Percentiles rank a stretch among this genome's conserved stretches.
phyloP scores from a whole-genome alignment of 2,329 filamentous ascomycete genomes.

The Penicillium sp. region DNA sequence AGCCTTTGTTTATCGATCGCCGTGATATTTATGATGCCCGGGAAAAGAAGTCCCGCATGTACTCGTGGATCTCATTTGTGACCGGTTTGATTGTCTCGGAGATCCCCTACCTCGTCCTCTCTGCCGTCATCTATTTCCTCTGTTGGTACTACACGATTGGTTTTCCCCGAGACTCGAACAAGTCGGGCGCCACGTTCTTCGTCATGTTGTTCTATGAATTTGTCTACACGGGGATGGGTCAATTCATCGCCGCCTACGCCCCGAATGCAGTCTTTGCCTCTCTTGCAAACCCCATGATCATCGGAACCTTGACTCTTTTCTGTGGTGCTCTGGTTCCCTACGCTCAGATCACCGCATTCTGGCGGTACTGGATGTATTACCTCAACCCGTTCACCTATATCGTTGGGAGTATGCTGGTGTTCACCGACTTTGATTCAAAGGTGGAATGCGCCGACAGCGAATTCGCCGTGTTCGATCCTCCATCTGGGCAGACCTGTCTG shows the following conservation, averaged over 20 bases:
- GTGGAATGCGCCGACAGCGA: conserved; percentile 35
- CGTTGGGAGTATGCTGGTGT: conserved; percentile 36
- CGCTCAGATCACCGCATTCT: conserved; percentile 35
- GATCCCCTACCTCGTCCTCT: conserved; percentile 44
- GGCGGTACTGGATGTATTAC: conserved; percentile 44
- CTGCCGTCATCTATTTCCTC: conserved; percentile 43
- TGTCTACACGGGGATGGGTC: conserved; percentile 42
- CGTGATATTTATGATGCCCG: conserved; percentile 54
- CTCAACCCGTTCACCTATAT: conserved; percentile 43
- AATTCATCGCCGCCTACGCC: conserved; percentile 54
- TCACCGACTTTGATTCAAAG: conserved; percentile 37
- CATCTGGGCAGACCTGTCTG: conserved; percentile 29
- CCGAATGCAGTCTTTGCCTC: conserved; percentile 57
- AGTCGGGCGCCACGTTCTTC: conserved; percentile 37
- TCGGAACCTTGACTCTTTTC: conserved; percentile 43
- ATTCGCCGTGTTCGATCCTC: conserved; percentile 26
- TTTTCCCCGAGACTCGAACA: conserved; percentile 28
- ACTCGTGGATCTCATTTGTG: conserved; percentile 55
- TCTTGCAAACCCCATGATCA: conserved; percentile 52
- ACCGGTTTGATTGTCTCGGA: conserved; percentile 48
- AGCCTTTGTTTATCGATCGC: conserved; percentile 54
- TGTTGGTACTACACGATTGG: conserved; percentile 58
- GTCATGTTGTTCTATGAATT: conserved; percentile 40
- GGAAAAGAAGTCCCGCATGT: conserved; percentile 49
- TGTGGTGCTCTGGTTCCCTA: conserved; percentile 40